These are phyloP conservation scores for Colletotrichum kahawae DNA, from an alignment of 2,329 filamentous ascomycete genomes.

Conservation along the genomic window DNA sequence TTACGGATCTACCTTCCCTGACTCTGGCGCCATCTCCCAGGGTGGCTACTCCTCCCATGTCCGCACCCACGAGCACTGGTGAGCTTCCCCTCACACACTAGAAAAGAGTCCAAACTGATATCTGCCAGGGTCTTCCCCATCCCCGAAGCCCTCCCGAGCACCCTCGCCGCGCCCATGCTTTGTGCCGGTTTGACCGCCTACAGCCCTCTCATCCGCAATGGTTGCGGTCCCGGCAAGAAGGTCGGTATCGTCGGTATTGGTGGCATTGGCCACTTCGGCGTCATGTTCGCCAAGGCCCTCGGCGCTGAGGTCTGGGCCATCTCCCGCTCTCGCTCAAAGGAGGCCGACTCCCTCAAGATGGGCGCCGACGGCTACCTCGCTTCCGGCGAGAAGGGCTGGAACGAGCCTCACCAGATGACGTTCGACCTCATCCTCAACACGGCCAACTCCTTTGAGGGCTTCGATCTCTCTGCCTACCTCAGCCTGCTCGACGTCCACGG, in stretches of 20 bases:
- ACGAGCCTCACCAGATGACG: conserved; percentile 60
- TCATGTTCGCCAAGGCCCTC: conserved; percentile 72
- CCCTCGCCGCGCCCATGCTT: conserved; percentile 77
- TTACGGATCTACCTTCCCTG: conserved; percentile 61
- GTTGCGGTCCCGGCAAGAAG: conserved; percentile 78
- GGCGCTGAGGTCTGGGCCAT: conserved; percentile 68
- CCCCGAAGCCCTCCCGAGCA: conserved; percentile 69
- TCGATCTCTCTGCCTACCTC: conserved; percentile 75
- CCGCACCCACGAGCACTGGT: conserved; percentile 78
- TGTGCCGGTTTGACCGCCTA: conserved; percentile 85
- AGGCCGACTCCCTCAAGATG: conserved; percentile 62
- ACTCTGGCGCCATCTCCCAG: conserved; percentile 66
- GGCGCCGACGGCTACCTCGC: conserved; percentile 67
- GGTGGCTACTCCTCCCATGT: conserved; percentile 69
- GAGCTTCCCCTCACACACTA: not conserved
- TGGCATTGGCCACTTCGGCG: conserved; percentile 73
- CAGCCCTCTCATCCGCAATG: conserved; percentile 78
- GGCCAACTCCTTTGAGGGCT: conserved; percentile 70
- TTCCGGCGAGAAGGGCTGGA: conserved; percentile 63
- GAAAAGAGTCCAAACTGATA: not conserved
- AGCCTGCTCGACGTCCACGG: conserved; percentile 82
- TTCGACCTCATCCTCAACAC: conserved; percentile 82
- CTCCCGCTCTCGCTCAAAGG: conserved; percentile 64
- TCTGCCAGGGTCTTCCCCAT: conserved; percentile 68
- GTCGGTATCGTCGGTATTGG: conserved; percentile 77